Evolutionary conservation across 2,329 filamentous ascomycete species (phyloP), one percentile per base, ranked within the genome.

Genomic region (Lachnellula cervina): DNA sequence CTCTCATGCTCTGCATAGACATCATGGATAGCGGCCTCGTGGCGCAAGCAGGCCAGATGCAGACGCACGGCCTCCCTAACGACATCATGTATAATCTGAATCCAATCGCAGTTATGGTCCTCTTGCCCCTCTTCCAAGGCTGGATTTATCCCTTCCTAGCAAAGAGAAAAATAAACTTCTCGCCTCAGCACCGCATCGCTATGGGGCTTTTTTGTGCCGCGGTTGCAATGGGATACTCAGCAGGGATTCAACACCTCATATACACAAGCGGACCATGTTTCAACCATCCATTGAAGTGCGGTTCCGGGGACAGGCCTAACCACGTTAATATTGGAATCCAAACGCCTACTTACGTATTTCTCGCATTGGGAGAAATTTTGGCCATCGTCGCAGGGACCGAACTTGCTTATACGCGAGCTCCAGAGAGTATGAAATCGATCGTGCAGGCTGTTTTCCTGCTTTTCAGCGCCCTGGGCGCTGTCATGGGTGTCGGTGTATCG

Each of bases 1-100:
- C 83, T 63, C 82, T 79, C 71, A 81, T 78, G 49, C 50, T 86
- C 88, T 64, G 82, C 34, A 42, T 55, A 43, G 52, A 51, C 87
- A 71, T 81, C 80, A 49, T 79, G 77, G 68, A 88, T 88, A 72
- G 79, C 88, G 57, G 79, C 84, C 59, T 82, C n/a, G 76, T 70
- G 64, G 70, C 82, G 2, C 84, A 87, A 69, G 76, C 77, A 35
- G 72, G 71, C 1, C 71, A 74, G 59, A 77, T 79, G 85, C 63
- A 80, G 32, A 63, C 73, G 61, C 70, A 72, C 52, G 76, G 77
- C 17, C 75, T 76, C 0, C 78, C 78, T 4, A 87, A 86, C 65
- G 84, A 87, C 66, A 68, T 86, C 8, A 71, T 87, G 32, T 71
- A 74, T 52, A 79, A 83, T 66, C 73, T 85, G 54, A 80, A 84